phyloP scores from a whole-genome alignment of 2,329 filamentous ascomycete genomes.

The Ascochyta pisi region DNA sequence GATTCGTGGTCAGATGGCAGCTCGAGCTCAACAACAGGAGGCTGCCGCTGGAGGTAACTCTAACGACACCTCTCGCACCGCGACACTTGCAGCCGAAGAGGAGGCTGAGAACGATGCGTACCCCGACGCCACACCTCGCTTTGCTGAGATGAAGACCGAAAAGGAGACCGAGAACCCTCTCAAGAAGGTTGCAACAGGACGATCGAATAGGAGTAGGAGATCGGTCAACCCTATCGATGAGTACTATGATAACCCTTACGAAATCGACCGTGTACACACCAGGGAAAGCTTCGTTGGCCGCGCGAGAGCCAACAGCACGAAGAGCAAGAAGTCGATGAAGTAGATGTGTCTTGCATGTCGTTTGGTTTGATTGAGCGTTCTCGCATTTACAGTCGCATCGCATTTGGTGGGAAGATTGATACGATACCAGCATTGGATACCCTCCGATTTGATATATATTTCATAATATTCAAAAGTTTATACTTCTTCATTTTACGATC shows the following conservation, averaged over 20 bases:
- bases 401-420: conserved; percentile 10
- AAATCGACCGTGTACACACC: conserved; percentile 58
- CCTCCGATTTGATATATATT: conserved; percentile 21
- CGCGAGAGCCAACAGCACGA: conserved; percentile 27
- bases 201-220: conserved; percentile 34
- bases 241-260: conserved; percentile 56
- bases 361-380: conserved; percentile 18
- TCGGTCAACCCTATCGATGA: conserved; percentile 35
- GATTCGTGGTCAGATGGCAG: conserved; percentile 47
- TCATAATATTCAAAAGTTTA: conserved; percentile 14
- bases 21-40: conserved; percentile 19
- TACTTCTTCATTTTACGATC: background rate
- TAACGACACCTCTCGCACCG: conserved; percentile 35
- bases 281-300: conserved; percentile 52
- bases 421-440: conserved; percentile 31
- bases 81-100: conserved; percentile 27
- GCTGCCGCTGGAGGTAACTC: conserved; percentile 18
- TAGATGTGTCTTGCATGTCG: conserved; percentile 4
- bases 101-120: conserved; percentile 42
- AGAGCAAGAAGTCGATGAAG: conserved; percentile 18
- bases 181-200: conserved; percentile 40
- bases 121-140: conserved; percentile 37
- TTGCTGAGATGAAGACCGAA: conserved; percentile 50
- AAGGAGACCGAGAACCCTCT: conserved; percentile 39
- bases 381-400: conserved; percentile 18